Conservation (phyloP, 805 yeast genomes). For the Zygosaccharomyces bisporus region DNA sequence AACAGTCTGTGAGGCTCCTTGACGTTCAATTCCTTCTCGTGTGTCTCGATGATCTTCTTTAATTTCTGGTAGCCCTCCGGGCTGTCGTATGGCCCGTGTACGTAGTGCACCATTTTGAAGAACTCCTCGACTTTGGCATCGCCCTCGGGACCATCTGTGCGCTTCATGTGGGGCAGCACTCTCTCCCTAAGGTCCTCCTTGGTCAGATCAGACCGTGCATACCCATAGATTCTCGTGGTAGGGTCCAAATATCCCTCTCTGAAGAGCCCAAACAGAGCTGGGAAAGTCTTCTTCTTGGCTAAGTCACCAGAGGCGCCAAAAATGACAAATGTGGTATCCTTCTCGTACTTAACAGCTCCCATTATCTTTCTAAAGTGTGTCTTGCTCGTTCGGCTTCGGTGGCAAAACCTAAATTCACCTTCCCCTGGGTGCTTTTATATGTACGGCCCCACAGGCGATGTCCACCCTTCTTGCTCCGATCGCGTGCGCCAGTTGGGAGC, state of each 20-base stretch:
- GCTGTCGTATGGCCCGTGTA: constrained; percentile 74
- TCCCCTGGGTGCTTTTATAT: constrained; percentile 5
- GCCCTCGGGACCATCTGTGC: constrained; percentile 44
- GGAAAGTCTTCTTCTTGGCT: constrained; percentile 93
- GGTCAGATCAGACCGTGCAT: constrained; percentile 78
- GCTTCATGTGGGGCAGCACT: constrained; percentile 58
- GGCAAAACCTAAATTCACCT: not conserved
- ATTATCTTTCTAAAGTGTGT: not conserved
- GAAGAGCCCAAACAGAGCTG: constrained; percentile 72
- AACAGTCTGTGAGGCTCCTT: constrained; percentile 70
- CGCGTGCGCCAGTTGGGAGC: constrained; percentile 1
- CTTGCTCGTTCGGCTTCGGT: not conserved
- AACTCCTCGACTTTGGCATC: constrained; percentile 54
- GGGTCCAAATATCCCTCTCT: constrained; percentile 74
- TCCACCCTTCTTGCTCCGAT: constrained; percentile 5
- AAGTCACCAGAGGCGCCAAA: constrained; percentile 95
- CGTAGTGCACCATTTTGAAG: constrained; percentile 60
- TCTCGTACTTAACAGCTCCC: constrained; percentile 44
- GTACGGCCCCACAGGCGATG: constrained; percentile 3
- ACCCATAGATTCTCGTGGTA: constrained; percentile 76
- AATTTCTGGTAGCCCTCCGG: constrained; percentile 68
- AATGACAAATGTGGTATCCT: constrained; percentile 70
- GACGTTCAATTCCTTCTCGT: constrained; percentile 50
- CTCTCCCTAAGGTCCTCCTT: constrained; percentile 65
- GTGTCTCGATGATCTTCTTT: constrained; percentile 49